phyloP scores from a whole-genome alignment of 2,329 filamentous ascomycete species.

The Aspergillus transmontanensis region DNA sequence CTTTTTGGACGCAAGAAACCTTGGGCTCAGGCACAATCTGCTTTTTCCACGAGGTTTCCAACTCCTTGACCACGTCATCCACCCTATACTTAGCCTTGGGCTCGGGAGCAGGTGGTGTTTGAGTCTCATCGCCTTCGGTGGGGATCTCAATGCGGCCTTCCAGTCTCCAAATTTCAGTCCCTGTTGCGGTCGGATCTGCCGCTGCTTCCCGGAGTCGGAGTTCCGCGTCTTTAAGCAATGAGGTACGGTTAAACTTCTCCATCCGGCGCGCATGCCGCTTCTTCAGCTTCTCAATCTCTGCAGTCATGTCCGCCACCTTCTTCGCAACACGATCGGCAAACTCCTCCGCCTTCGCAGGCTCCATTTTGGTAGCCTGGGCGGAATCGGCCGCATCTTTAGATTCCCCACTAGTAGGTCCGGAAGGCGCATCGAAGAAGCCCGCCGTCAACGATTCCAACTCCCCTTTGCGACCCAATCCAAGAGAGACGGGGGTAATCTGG shows the following conservation, averaged over 20 bases:
- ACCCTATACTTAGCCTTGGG: conserved; percentile 52
- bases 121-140: conserved; percentile 39
- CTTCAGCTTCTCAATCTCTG: conserved; percentile 84
- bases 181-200: conserved; percentile 57
- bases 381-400: conserved; percentile 32
- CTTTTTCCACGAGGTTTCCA: conserved; percentile 71
- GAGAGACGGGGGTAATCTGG: conserved; percentile 83
- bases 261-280: conserved; percentile 75
- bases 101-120: conserved; percentile 36
- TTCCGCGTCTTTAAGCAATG: conserved; percentile 72
- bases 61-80: conserved; percentile 72
- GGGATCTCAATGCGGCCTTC: conserved; percentile 53
- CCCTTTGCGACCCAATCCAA: conserved; percentile 82
- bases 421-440: conserved; percentile 73
- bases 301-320: conserved; percentile 71
- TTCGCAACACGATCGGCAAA: conserved; percentile 78
- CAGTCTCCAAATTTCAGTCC: conserved; percentile 64
- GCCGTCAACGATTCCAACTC: conserved; percentile 80
- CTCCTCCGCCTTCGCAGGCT: conserved; percentile 75
- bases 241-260: conserved; percentile 71
- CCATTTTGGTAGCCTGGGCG: conserved; percentile 62
- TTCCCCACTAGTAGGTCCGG: conserved; percentile 33
- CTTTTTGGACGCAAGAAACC: conserved; percentile 74
- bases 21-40: conserved; percentile 66
- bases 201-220: conserved; percentile 70